phyloP scores from a whole-genome alignment of 2,329 filamentous ascomycete genomes.

The Phymatotrichopsis omnivora region DNA sequence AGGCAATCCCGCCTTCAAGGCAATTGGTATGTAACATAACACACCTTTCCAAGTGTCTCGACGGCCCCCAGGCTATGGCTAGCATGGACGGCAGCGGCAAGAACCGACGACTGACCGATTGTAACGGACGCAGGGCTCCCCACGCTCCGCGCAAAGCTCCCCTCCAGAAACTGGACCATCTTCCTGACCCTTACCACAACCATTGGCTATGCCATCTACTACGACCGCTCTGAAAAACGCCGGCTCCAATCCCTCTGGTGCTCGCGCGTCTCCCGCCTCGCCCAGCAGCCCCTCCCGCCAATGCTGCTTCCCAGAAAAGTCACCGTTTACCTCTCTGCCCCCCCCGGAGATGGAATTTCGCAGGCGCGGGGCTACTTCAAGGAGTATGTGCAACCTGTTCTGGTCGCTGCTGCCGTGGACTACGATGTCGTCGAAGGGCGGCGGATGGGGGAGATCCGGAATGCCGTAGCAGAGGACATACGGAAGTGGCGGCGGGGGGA shows the following conservation, averaged over 20 bases:
- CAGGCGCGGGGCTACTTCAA: conserved; percentile 88
- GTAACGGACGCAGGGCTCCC: conserved; percentile 64
- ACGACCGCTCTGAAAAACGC: conserved; percentile 86
- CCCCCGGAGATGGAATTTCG: conserved; percentile 75
- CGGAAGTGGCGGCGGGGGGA: conserved; percentile 52
- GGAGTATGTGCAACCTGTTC: conserved; percentile 86
- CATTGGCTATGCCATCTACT: conserved; percentile 70
- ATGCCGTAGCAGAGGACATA: conserved; percentile 76
- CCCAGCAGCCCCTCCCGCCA: conserved; percentile 61
- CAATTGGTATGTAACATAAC: conserved; percentile 46
- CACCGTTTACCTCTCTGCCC: conserved; percentile 74
- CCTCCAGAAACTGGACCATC: conserved; percentile 96
- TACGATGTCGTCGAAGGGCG: conserved; percentile 94
- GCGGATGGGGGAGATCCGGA: conserved; percentile 83
- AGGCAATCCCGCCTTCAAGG: conserved; percentile 59
- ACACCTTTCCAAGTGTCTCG: too few species aligned
- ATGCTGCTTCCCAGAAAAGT: conserved; percentile 70
- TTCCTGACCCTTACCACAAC: conserved; percentile 72
- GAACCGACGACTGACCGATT: too few species aligned
- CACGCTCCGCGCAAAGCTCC: conserved; percentile 69
- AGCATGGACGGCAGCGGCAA: too few species aligned
- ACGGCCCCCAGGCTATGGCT: neutral
- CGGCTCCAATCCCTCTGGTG: conserved; percentile 79
- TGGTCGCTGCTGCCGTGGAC: conserved; percentile 81
- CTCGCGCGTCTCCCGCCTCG: conserved; percentile 71